These are phyloP conservation scores for Arctium minus DNA, from an alignment of 129 eudicot species.

Conservation along the genomic window DNA sequence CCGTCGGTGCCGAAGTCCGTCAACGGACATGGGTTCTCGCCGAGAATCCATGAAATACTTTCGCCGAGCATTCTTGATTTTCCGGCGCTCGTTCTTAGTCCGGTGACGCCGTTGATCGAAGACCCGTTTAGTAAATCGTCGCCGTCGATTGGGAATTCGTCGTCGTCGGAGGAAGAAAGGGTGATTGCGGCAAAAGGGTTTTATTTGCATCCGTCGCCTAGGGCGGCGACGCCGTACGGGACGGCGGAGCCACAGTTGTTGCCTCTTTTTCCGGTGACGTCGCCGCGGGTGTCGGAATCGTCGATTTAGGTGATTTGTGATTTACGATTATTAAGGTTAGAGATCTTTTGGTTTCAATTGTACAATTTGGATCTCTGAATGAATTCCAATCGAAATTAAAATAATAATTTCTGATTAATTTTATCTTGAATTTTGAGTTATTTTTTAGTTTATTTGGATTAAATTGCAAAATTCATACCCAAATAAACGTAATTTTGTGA, in stretches of 20 bases:
- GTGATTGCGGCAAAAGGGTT: constrained; percentile 76
- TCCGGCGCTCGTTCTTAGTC: constrained; percentile 72
- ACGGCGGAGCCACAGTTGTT: constrained; percentile 63
- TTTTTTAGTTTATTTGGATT: neutral
- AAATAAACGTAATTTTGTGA: neutral
- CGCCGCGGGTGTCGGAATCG: constrained; percentile 61
- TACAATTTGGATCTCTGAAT: constrained; percentile 50
- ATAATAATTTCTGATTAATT: neutral
- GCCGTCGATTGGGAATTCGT: constrained; percentile 39
- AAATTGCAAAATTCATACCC: neutral
- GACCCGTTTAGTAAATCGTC: constrained; percentile 46
- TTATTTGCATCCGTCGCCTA: constrained; percentile 80
- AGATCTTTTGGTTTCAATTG: constrained; percentile 49
- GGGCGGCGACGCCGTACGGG: constrained; percentile 50
- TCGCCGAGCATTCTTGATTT: constrained; percentile 92
- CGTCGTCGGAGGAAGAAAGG: constrained; percentile 72
- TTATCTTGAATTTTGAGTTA: neutral
- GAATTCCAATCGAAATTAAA: constrained; percentile 17
- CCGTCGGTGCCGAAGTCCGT: constrained; percentile 37
- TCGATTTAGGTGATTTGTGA: constrained; percentile 20
- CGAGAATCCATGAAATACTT: constrained; percentile 54
- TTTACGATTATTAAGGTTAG: constrained; percentile 27
- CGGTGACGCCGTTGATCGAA: constrained; percentile 67
- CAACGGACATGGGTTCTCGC: constrained; percentile 39
- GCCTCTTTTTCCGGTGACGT: constrained; percentile 81